Base-by-base conservation (phyloP, 768 basidiomycete genomes). In the Megacollybia marginata region DNA sequence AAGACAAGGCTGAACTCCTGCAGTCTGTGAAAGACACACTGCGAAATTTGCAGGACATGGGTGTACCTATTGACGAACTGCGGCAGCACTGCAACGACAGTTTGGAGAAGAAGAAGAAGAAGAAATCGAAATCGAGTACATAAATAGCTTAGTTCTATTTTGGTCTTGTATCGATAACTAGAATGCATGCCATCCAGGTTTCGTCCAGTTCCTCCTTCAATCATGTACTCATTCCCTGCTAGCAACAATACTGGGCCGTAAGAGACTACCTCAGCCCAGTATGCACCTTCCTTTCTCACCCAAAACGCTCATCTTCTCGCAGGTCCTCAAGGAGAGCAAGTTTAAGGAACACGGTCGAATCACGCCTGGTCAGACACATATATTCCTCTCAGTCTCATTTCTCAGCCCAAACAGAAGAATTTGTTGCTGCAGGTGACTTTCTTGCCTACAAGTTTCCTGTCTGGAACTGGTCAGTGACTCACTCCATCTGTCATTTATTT, bases 311-410 rank as follows among this genome's bases (percentile, higher is more conserved):
- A 57, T 63, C 36, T 54, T 56, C 40, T 54, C 31, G 4, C 65
- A 96, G 92, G 93, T 99, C 19, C 80, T 98, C 56, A 91, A 85
- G 62, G 94, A 98, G 71, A 92, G 89, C 72, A 98, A 98, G 66
- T 99, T 99, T 77, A 97, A 95, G 66, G 96, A 99, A 67, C 91
- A 95, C 60, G 96, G 96, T 7, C 79, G 94, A 48, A 94, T 97
- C 57, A 96, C 89, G 15, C 93, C 92, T 53, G 92, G 91, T 92
- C 49, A 53, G 79, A 66, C 35, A 28, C 23, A 23, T 51, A 57
- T 45, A 9, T 19, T 35, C 19, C 45, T 50, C 38, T 31, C 13
- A 23, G 12, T 42, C 33, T 15, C 57, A 55, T 55, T 57, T 57
- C 48, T 47, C 49, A 54, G 47, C 52, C 54, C 44, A 47, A 47